These are phyloP conservation scores for Aspergillus cejpii DNA, from an alignment of 2,329 filamentous ascomycete species.

Conservation along the genomic window DNA sequence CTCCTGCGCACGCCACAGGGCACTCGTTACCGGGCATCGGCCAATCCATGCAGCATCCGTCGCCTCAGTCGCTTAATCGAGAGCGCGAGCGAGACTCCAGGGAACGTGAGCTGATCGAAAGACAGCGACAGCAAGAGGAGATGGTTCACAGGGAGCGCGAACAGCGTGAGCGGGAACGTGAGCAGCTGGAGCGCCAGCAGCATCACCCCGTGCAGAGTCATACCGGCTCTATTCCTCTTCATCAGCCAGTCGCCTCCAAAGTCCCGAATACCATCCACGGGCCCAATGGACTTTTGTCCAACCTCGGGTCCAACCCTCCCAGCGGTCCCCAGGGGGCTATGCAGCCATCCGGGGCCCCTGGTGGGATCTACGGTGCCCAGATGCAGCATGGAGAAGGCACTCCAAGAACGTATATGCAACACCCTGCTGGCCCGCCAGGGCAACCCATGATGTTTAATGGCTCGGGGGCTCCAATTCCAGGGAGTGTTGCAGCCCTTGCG, in stretches of 20 bases:
- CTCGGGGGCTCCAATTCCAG: conserved; percentile 40
- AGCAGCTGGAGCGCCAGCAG: conserved; percentile 52
- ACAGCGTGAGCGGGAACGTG: conserved; percentile 46
- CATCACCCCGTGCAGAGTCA: conserved; percentile 77
- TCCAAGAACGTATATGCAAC: conserved; percentile 55
- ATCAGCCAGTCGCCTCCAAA: conserved; percentile 85
- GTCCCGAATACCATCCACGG: conserved; percentile 78
- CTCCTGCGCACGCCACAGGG: conserved; percentile 30
- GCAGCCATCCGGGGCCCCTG: conserved; percentile 54
- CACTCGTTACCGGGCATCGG: conserved; percentile 39
- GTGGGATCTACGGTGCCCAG: conserved; percentile 63
- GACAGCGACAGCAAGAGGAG: conserved; percentile 50
- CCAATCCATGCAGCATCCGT: conserved; percentile 40
- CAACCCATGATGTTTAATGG: conserved; percentile 47
- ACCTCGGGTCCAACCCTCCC: conserved; percentile 56
- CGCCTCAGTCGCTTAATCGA: conserved; percentile 38
- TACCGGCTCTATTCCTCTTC: conserved; percentile 79
- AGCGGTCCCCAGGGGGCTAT: conserved; percentile 51
- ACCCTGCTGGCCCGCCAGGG: conserved; percentile 50
- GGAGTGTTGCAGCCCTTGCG: conserved; percentile 54
- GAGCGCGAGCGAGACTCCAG: conserved; percentile 47
- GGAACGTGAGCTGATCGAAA: conserved; percentile 48
- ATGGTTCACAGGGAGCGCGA: conserved; percentile 53
- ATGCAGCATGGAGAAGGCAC: conserved; percentile 53
- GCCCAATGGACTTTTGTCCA: conserved; percentile 77